A percentile compares a stretch with the other conserved stretches of the same genome.
These are phyloP conservation scores for Jacaranda mimosifolia DNA, from an alignment of 257 asterid species.

Conservation along the genomic window DNA sequence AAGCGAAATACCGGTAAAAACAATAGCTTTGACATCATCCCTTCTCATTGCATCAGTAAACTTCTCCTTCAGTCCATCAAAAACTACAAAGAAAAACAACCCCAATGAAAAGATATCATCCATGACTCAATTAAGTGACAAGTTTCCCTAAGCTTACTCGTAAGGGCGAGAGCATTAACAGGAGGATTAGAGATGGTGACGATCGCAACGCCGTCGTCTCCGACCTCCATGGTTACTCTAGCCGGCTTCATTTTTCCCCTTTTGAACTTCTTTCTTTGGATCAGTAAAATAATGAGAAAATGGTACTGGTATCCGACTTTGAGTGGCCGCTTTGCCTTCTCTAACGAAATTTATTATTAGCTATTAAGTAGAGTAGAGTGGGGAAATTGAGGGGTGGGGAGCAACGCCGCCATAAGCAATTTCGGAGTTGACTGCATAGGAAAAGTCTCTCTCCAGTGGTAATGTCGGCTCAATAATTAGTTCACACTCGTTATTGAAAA, in stretches of 20 bases:
- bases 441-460: too few relatives aligned
- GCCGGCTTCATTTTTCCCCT: constrained; percentile 51
- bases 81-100: constrained; percentile 51
- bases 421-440: constrained; percentile 5
- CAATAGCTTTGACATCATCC: constrained; percentile 87
- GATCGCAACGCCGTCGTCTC: constrained; percentile 87
- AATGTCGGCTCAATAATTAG: too few relatives aligned
- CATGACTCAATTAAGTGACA: neutral
- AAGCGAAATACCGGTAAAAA: constrained; percentile 65
- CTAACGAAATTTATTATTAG: neutral
- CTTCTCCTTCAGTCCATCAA: constrained; percentile 71
- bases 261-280: neutral
- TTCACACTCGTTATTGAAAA: neutral
- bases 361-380: neutral
- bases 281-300: neutral
- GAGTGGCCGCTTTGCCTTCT: neutral
- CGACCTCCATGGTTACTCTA: constrained; percentile 84
- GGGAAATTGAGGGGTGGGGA: neutral
- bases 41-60: constrained; percentile 72
- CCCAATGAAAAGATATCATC: constrained; percentile 8
- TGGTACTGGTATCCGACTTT: neutral
- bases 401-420: constrained; percentile 1
- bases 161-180: constrained; percentile 80
- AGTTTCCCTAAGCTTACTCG: constrained; percentile 52
- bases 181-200: constrained; percentile 85